These are phyloP conservation scores for Triadica sebifera DNA, from an alignment of 345 rosid genomes.

Conservation along the genomic window DNA sequence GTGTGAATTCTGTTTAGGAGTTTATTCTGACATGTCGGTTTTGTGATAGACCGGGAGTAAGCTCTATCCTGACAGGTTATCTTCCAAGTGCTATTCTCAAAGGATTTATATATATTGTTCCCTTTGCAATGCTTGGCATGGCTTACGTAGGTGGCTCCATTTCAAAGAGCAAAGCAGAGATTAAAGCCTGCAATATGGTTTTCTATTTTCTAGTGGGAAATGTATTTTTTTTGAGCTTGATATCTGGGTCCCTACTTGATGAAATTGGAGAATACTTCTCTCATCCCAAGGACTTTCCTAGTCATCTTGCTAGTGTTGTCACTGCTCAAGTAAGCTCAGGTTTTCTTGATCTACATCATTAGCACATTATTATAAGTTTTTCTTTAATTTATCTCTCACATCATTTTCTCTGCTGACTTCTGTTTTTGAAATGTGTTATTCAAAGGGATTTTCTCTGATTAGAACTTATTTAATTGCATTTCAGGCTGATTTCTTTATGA, in stretches of 20 bases:
- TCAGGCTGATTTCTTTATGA: conserved; percentile 83
- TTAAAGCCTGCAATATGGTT: conserved; percentile 93
- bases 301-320: conserved; percentile 82
- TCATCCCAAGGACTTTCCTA: conserved; percentile 71
- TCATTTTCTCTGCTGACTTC: background rate
- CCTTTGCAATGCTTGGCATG: conserved; percentile 76
- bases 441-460: too few species aligned
- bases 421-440: background rate
- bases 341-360: background rate
- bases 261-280: conserved; percentile 71
- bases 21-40: conserved; percentile 18
- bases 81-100: conserved; percentile 90
- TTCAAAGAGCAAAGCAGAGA: conserved; percentile 80
- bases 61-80: conserved; percentile 82
- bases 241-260: conserved; percentile 88
- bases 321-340: conserved; percentile 67
- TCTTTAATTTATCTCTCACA: background rate
- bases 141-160: conserved; percentile 64
- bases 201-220: conserved; percentile 90
- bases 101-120: conserved; percentile 68
- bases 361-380: background rate
- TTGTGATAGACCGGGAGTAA: conserved; percentile 74
- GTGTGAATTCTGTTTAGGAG: background rate
- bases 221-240: conserved; percentile 78
- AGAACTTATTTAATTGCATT: conserved; percentile 11